phyloP scores from a whole-genome alignment of 2,329 filamentous ascomycete species.

The Colletotrichum ledebouriae region DNA sequence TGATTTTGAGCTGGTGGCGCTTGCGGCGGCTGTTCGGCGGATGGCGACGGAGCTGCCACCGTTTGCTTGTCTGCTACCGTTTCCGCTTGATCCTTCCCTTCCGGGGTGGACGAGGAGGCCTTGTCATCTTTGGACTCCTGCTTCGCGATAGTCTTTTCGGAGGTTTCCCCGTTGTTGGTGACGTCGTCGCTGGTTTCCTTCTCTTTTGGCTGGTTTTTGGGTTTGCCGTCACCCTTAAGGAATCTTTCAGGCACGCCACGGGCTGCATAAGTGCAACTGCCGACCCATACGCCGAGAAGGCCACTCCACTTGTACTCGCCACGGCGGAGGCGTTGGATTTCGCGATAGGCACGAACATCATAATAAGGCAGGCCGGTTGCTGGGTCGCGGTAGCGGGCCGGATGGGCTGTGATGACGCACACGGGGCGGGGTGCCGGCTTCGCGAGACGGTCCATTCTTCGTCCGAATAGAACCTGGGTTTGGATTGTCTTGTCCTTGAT shows the following conservation, averaged over 20 bases:
- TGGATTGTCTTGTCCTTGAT: slow-evolving; percentile 70
- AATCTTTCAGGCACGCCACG: slow-evolving; percentile 87
- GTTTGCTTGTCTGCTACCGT: slow-evolving; percentile 13
- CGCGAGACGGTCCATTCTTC: slow-evolving; percentile 68
- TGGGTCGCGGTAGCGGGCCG: slow-evolving; percentile 87
- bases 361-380: slow-evolving; percentile 85
- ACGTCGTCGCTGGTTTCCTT: background rate
- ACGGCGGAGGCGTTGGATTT: slow-evolving; percentile 80
- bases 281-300: slow-evolving; percentile 86
- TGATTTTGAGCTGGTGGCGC: slow-evolving; percentile 2
- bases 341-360: slow-evolving; percentile 83
- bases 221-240: slow-evolving; percentile 52
- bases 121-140: slow-evolving; percentile 39
- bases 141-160: slow-evolving; percentile 24
- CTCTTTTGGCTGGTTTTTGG: slow-evolving; percentile 43
- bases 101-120: slow-evolving; percentile 20
- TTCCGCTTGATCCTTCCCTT: slow-evolving; percentile 13
- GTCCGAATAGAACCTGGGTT: slow-evolving; percentile 69
- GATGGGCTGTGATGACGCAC: slow-evolving; percentile 86
- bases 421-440: slow-evolving; percentile 67
- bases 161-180: slow-evolving; percentile 41
- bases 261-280: slow-evolving; percentile 73
- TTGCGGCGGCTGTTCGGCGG: slow-evolving; percentile 10
- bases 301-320: slow-evolving; percentile 87
- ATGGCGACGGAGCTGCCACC: slow-evolving; percentile 30